Evolutionary conservation across 108 stramenopile species (phyloP).

Genomic region (Skeletonema marinoi): DNA sequence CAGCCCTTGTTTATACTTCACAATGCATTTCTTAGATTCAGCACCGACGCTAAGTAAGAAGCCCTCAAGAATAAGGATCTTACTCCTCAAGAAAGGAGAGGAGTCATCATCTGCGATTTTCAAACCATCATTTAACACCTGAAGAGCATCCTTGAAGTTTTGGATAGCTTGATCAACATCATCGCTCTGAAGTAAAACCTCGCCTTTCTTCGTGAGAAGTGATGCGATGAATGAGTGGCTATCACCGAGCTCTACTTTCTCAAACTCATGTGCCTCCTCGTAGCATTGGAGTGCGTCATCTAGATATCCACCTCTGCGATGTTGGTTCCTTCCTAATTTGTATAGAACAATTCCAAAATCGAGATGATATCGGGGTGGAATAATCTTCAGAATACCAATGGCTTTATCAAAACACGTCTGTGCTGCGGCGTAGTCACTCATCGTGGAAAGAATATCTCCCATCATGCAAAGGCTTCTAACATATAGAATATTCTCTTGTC

Average conservation of each 20-base stretch:
- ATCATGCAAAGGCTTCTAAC: slow-evolving; percentile 68
- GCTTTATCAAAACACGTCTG: slow-evolving; percentile 72
- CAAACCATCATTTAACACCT: slow-evolving; percentile 55
- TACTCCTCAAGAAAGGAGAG: neutral
- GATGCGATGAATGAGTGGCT: slow-evolving; percentile 59
- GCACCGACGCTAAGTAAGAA: slow-evolving; percentile 58
- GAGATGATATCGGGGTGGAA: slow-evolving; percentile 53
- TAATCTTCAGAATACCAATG: slow-evolving; percentile 62
- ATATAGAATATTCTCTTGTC: slow-evolving; percentile 65
- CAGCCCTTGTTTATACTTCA: slow-evolving; percentile 68
- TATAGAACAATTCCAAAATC: slow-evolving; percentile 75
- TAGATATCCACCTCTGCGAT: slow-evolving; percentile 60
- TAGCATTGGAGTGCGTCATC: slow-evolving; percentile 71
- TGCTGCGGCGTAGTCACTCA: slow-evolving; percentile 73
- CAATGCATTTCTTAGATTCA: slow-evolving; percentile 47
- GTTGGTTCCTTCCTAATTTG: slow-evolving; percentile 74
- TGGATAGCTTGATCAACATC: slow-evolving; percentile 60
- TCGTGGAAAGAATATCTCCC: slow-evolving; percentile 63
- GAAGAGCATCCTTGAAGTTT: slow-evolving; percentile 69
- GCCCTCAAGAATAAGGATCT: slow-evolving; percentile 46
- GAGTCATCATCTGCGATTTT: neutral
- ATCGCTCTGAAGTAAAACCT: slow-evolving; percentile 66
- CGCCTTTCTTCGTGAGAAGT: slow-evolving; percentile 63
- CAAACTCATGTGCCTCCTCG: slow-evolving; percentile 67
- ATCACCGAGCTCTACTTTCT: slow-evolving; percentile 61